Evolutionary conservation across 441 rosid genomes (phyloP).

Genomic region (Euphorbia neoarborescens): DNA sequence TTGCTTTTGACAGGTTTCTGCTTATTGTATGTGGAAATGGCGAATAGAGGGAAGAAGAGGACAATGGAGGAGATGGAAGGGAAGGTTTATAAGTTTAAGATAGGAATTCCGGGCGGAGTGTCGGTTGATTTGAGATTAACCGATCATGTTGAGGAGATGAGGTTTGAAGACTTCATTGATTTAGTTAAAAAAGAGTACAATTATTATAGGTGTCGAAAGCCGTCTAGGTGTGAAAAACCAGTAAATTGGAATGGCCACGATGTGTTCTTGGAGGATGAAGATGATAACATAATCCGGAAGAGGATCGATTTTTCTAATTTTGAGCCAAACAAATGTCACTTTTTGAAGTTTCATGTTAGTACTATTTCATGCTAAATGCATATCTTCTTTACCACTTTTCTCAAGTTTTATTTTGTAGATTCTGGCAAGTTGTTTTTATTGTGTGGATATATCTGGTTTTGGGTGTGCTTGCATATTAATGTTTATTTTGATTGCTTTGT

Average conservation of each 20-base stretch:
- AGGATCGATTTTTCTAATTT: conserved; percentile 27
- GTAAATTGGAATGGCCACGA: conserved; percentile 33
- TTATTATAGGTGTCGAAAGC: conserved; percentile 4
- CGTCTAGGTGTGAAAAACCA: conserved; percentile 7
- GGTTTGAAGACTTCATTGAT: conserved; percentile 27
- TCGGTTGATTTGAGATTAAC: conserved; percentile 31
- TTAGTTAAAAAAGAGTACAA: conserved; percentile 29
- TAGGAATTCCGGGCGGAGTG: conserved; percentile 46
- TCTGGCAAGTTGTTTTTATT: not conserved
- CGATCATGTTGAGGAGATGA: conserved; percentile 24
- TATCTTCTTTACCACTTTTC: not conserved
- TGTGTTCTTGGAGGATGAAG: conserved; percentile 28
- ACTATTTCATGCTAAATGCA: not conserved
- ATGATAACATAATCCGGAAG: conserved; percentile 24
- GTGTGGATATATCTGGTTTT: not conserved
- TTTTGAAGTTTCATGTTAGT: conserved; percentile 50
- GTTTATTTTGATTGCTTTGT: not conserved
- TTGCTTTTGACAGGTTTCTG: conserved; percentile 1
- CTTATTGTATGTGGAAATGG: not conserved
- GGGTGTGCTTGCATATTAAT: not conserved
- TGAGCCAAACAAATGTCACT: conserved; percentile 34
- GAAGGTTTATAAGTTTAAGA: conserved; percentile 30
- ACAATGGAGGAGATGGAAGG: conserved; percentile 6
- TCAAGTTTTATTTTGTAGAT: not conserved
- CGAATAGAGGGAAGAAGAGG: conserved; percentile 18